Percentiles rank a stretch among this genome's conserved stretches.
Evolutionary conservation across 148 eudicot species (phyloP).

Genomic region (Chenopodium berlandieri): DNA sequence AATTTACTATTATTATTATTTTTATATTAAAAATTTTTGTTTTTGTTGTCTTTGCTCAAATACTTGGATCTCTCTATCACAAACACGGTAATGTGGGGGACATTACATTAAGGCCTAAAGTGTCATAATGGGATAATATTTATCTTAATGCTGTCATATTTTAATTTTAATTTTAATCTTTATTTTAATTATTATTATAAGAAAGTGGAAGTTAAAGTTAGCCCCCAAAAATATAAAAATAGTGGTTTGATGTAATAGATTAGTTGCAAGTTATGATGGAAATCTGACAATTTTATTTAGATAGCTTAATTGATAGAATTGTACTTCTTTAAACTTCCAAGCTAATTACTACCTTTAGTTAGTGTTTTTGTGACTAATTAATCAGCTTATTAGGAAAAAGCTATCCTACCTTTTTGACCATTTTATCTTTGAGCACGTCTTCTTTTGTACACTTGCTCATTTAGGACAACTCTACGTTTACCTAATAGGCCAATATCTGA

Average conservation of each 20-base stretch:
- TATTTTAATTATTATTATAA: neutral
- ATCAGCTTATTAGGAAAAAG: neutral
- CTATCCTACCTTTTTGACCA: neutral
- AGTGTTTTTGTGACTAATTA: neutral
- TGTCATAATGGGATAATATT: slow-evolving; percentile 9
- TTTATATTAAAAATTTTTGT: neutral
- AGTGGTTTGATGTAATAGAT: neutral
- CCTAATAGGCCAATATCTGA: too few relatives aligned
- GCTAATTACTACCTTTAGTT: neutral
- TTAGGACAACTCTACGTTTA: neutral
- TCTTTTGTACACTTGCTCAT: too few relatives aligned
- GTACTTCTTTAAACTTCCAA: neutral
- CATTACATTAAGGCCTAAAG: neutral
- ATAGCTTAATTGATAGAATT: neutral
- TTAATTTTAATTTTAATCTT: neutral
- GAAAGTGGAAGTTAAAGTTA: slow-evolving; percentile 6
- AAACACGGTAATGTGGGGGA: neutral
- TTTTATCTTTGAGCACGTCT: too few relatives aligned
- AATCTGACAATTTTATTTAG: neutral
- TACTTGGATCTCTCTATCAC: neutral
- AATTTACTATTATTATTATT: neutral
- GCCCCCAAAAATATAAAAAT: neutral
- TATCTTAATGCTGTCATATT: slow-evolving; percentile 10
- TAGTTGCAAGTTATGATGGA: neutral
- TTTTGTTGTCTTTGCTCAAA: neutral